Evolutionary conservation across 140 eudicot species (phyloP), one percentile per base, ranked within the genome.

Genomic region (Senecio squalidus): DNA sequence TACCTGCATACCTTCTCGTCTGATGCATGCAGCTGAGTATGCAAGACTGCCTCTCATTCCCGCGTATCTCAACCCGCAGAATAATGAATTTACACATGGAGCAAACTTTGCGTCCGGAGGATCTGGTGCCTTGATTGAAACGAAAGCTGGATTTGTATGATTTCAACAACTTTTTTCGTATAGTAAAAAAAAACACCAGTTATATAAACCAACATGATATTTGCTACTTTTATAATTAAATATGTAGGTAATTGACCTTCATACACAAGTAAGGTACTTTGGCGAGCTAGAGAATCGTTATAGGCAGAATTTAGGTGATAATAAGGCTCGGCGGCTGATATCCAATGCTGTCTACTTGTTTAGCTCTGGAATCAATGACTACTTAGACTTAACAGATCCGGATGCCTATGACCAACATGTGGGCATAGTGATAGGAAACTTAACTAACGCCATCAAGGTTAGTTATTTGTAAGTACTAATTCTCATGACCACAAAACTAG

Each of bases 91-190:
- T 40, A 62, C 31, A 24, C 39, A 67, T n/a, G 79, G 83, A 26
- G 65, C 78, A 13, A 78, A 78, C 69, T 73, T 78, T 58, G 84
- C 84, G 23, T 78, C 84, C 0, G 80, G 66, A 7, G 84, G 84
- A 30, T 80, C 77, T 13, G 84, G 84, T 57, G 76, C 71, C 3
- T 47, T 78, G 23, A 70, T 30, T 13, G 80, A 78, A 46, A 78
- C 64, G 17, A 52, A 58, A 44, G 58, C 70, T 6, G 79, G 79
- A 63, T 40, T 44, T 64, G 84, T 74, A 68, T 14, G 62, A 6
- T 23, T 33, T 33, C 39, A 33, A 6, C 39, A 9, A 9, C 10
- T 33, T 33, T 33, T 33, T 6, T 33, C 2, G 39, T 33, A 1
- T 8, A 7, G 41, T 34, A 9, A 9, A 11, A 34, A 34, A 34